Base-by-base conservation (phyloP, 805 yeast genomes). In the Tetrapisispora nanseiensis region DNA sequence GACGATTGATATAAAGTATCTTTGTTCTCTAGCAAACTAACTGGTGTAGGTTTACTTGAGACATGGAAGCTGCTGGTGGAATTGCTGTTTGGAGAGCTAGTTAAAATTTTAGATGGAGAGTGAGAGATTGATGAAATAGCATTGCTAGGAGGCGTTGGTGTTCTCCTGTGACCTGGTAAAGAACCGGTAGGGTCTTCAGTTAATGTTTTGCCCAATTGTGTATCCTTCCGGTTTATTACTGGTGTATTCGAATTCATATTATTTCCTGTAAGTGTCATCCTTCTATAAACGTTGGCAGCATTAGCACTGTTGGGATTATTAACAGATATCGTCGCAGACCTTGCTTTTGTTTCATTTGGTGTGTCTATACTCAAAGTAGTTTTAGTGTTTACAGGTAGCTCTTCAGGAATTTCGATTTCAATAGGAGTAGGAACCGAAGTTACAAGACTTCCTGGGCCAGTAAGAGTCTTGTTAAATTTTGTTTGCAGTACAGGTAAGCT, bases 401-500 rank as follows among this genome's bases (percentile, higher is more conserved):
- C 67, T 46, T 61, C 66, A 2, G 90, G 90, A 33, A 82, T 83
- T 56, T 82, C 89, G 46, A 74, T 74, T 46, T 74, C 74, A 2
- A 81, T 69, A 2, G 86, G 82, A 0, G 82, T 74, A 9, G 75
- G 71, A 15, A 67, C 66, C 31, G 75, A 56, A 6, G 67, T 64
- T n/a, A 49, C 46, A 2, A 61, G 51, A 41, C 56, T 57, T 5
- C 49, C 40, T 2, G 58, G 55, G 3, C 56, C 62, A 35, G 41
- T 44, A 5, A 46, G 26, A 0, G 52, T 37, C 22, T 54, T 55
- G 32, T 33, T 51, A 34, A 58, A 56, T 29, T 53, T 54, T 5
- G 62, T 59, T 48, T 56, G 60, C 24, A 59, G 35, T 23, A 42
- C 45, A 4, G 62, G 63, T 34, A 59, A 39, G 8, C 54, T 50